Percentiles rank a stretch among this genome's conserved stretches.
Evolutionary conservation across 331 rosid species (phyloP).

Genomic region (Quercus phellos): DNA sequence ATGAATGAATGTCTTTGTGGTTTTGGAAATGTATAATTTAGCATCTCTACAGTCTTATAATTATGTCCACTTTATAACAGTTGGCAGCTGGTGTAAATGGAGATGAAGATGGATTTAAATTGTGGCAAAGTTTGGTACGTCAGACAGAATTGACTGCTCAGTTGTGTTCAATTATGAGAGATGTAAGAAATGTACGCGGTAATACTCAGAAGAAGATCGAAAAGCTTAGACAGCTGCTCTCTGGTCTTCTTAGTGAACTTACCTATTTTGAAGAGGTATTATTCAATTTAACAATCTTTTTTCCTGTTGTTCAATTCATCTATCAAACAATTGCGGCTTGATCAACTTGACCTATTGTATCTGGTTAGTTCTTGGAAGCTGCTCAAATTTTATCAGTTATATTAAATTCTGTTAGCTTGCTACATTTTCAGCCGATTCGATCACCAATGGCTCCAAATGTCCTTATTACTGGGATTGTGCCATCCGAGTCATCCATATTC

Average conservation of each 20-base stretch:
- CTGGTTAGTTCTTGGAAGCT: constrained; percentile 9
- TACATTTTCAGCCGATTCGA: constrained; percentile 69
- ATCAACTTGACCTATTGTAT: constrained; percentile 1
- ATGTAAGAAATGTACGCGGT: constrained; percentile 87
- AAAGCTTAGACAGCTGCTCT: constrained; percentile 92
- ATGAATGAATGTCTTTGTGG: constrained; percentile 11
- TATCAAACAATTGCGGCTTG: background rate
- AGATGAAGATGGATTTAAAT: constrained; percentile 85
- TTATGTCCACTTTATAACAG: constrained; percentile 36
- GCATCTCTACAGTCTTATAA: constrained; percentile 21
- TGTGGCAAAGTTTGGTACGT: constrained; percentile 94
- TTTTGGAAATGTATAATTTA: constrained; percentile 1
- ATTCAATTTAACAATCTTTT: constrained; percentile 13
- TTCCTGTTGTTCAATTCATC: background rate
- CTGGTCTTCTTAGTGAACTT: constrained; percentile 96
- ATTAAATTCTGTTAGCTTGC: constrained; percentile 21
- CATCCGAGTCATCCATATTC: constrained; percentile 91
- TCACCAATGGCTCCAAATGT: constrained; percentile 87
- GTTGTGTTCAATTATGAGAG: constrained; percentile 84
- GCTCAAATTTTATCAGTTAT: constrained; percentile 14
- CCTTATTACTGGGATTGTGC: constrained; percentile 80
- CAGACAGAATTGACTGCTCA: constrained; percentile 97
- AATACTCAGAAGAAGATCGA: constrained; percentile 96
- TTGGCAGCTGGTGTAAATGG: constrained; percentile 59
- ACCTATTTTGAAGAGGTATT: constrained; percentile 93